phyloP scores from a whole-genome alignment of 306 rosid genomes.

The Vicia faba region DNA sequence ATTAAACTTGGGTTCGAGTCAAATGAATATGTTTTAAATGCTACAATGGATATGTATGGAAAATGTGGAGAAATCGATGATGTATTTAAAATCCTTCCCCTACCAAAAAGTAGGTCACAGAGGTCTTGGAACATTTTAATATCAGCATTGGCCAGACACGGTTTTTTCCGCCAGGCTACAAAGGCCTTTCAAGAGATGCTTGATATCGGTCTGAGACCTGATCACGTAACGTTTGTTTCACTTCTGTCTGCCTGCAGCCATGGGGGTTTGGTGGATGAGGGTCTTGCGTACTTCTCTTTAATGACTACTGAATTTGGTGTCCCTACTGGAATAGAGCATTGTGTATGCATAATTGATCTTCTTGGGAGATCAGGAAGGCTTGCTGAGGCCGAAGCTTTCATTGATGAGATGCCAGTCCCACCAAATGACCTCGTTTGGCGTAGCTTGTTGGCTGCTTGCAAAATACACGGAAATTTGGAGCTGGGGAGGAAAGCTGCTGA shows the following conservation, averaged over 20 bases:
- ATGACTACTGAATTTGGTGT: conserved; percentile 68
- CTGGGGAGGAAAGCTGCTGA: conserved; percentile 74
- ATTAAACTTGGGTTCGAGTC: conserved; percentile 75
- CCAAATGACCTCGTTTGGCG: conserved; percentile 86
- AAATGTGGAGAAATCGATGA: conserved; percentile 87
- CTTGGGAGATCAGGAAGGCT: conserved; percentile 95
- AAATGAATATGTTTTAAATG: conserved; percentile 67
- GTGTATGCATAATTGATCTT: conserved; percentile 87
- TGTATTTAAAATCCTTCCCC: conserved; percentile 66
- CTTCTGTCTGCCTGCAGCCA: conserved; percentile 93
- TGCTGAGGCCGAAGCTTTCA: conserved; percentile 69
- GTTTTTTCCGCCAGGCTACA: conserved; percentile 64
- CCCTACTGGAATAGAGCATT: conserved; percentile 74
- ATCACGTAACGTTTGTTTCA: conserved; percentile 88
- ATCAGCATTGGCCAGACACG: conserved; percentile 84
- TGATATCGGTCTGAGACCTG: conserved; percentile 64
- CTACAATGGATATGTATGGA: conserved; percentile 95
- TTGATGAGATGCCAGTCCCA: conserved; percentile 62
- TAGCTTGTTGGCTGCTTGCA: conserved; percentile 82
- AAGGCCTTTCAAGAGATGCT: conserved; percentile 79
- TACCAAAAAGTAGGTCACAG: conserved; percentile 53
- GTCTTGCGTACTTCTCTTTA: conserved; percentile 68
- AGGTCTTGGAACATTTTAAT: conserved; percentile 90
- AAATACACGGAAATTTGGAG: conserved; percentile 73
- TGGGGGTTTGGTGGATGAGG: conserved; percentile 88